Percentiles rank a stretch among this genome's conserved stretches.
Conservation (phyloP, 768 basidiomycete species). For the Boletus sp. region DNA sequence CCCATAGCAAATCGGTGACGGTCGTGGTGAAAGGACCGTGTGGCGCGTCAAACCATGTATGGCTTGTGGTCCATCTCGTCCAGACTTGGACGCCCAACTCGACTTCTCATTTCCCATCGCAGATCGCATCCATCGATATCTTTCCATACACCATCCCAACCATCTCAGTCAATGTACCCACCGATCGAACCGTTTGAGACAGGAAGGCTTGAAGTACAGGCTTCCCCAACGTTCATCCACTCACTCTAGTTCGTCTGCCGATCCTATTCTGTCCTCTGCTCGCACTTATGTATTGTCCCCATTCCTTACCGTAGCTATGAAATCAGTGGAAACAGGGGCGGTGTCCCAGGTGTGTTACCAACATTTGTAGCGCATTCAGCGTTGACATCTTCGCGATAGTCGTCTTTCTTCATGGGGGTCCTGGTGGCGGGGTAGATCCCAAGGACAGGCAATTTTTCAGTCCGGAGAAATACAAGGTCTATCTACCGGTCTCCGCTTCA, state of each 20-base stretch:
- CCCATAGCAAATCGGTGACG: constrained; percentile 6
- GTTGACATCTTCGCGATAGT: constrained; percentile 38
- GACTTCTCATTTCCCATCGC: constrained; percentile 8
- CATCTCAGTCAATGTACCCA: constrained; percentile 54
- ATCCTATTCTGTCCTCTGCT: neutral
- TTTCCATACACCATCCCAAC: neutral
- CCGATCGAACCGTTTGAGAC: constrained; percentile 60
- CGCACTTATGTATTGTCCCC: neutral
- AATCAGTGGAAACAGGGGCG: constrained; percentile 72
- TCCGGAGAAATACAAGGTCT: constrained; percentile 78
- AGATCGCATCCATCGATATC: constrained; percentile 19
- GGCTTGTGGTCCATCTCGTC: neutral
- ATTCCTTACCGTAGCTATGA: constrained; percentile 57
- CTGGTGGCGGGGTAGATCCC: constrained; percentile 70
- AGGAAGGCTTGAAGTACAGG: constrained; percentile 67
- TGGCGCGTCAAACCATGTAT: neutral
- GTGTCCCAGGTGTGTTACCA: constrained; percentile 56
- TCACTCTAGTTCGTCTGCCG: constrained; percentile 60
- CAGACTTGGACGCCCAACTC: constrained; percentile 6
- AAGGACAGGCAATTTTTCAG: constrained; percentile 80
- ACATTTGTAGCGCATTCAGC: neutral
- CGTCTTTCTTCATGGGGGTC: constrained; percentile 82
- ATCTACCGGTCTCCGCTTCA: neutral
- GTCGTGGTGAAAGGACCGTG: neutral
- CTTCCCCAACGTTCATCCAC: constrained; percentile 46